These are phyloP conservation scores for Cadophora luteo-olivacea DNA, from an alignment of 2,329 filamentous ascomycete species.

Conservation along the genomic window DNA sequence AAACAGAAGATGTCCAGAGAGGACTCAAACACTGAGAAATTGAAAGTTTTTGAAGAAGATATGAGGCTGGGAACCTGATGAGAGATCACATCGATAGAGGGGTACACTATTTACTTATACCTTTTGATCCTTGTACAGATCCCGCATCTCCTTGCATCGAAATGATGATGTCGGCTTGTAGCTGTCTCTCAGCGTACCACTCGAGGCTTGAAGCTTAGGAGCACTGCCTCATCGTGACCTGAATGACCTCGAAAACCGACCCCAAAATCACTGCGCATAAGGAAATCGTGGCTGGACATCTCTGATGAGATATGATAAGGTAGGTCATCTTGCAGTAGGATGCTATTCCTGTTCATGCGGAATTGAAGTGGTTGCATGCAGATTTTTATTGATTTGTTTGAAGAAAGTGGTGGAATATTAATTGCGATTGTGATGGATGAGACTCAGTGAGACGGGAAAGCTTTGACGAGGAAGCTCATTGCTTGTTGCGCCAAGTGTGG, in stretches of 20 bases:
- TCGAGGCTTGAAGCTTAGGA: background rate
- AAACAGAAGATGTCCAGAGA: background rate
- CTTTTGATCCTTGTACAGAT: conserved; percentile 3
- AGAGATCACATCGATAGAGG: conserved; percentile 1
- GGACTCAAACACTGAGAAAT: background rate
- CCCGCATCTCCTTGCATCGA: background rate
- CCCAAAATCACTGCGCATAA: conserved; percentile 9
- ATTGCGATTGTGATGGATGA: background rate
- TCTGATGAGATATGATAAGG: conserved; percentile 6
- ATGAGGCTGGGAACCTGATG: background rate
- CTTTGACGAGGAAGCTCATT: conserved; percentile 11
- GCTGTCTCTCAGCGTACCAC: conserved; percentile 7
- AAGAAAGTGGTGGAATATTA: background rate
- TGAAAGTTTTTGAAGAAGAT: background rate
- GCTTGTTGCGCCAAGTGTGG: conserved; percentile 10
- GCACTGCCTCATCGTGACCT: conserved; percentile 4
- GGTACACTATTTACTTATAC: conserved; percentile 9
- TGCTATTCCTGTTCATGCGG: background rate
- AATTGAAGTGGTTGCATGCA: conserved; percentile 2
- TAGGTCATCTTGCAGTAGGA: background rate
- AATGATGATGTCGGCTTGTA: conserved; percentile 1
- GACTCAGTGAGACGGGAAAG: background rate
- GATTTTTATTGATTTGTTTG: background rate
- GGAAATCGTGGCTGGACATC: conserved; percentile 1
- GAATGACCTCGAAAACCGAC: background rate